These are phyloP conservation scores for Boletus pseudopeckii DNA, from an alignment of 768 basidiomycete species.

Conservation along the genomic window DNA sequence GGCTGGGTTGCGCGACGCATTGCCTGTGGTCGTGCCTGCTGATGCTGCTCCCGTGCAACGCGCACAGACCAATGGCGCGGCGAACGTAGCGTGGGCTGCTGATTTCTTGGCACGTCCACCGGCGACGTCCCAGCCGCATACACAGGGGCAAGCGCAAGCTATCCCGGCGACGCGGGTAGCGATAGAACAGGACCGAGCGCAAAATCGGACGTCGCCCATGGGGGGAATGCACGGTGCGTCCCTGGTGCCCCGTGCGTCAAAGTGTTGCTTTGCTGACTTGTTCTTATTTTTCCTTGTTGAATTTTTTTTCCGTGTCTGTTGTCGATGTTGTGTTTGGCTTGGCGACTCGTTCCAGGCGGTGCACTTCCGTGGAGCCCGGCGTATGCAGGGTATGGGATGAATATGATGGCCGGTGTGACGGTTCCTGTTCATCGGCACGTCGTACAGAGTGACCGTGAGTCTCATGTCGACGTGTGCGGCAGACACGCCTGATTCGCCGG, in stretches of 20 bases:
- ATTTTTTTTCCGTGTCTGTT: background rate
- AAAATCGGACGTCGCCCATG: background rate
- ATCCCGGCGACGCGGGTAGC: constrained; percentile 7
- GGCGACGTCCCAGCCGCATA: background rate
- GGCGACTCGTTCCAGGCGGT: constrained; percentile 26
- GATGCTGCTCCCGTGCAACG: constrained; percentile 7
- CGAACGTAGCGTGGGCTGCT: constrained; percentile 50
- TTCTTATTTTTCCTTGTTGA: background rate
- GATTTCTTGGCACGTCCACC: constrained; percentile 50
- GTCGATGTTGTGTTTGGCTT: background rate
- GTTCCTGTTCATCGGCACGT: constrained; percentile 22
- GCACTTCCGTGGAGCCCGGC: constrained; percentile 40
- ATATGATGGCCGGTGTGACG: constrained; percentile 36
- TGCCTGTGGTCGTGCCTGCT: constrained; percentile 9
- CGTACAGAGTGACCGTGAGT: constrained; percentile 45
- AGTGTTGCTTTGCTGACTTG: constrained; percentile 2
- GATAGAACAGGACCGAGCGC: constrained; percentile 10
- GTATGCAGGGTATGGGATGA: constrained; percentile 37
- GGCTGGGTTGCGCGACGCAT: constrained; percentile 34
- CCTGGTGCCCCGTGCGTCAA: background rate
- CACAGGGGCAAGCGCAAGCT: constrained; percentile 12
- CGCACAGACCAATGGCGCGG: constrained; percentile 16
- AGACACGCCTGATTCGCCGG: background rate
- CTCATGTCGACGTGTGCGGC: background rate
- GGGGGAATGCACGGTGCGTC: constrained; percentile 19